Evolutionary conservation across 139 green algal genomes (phyloP).

Genomic region (Micractinium conductrix): DNA sequence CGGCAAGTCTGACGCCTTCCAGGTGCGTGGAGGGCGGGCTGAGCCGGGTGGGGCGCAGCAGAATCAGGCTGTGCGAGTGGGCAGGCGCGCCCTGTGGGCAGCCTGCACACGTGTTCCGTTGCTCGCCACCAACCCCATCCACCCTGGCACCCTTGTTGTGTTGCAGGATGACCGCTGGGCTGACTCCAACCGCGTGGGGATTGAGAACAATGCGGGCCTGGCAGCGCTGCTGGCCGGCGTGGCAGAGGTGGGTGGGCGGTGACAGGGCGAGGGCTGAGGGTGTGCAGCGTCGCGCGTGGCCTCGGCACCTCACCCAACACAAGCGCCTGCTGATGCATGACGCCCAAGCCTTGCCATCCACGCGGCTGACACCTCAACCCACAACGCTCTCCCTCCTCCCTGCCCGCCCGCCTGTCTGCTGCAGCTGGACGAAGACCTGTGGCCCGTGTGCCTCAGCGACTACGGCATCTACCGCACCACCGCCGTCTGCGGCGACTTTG

Average conservation of each 20-base stretch:
- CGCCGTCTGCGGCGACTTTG: conserved; percentile 44
- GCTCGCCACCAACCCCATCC: too few relatives aligned
- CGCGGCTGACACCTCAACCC: not conserved
- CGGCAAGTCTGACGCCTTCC: conserved; percentile 53
- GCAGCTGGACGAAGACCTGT: conserved; percentile 40
- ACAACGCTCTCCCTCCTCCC: not conserved
- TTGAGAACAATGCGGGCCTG: conserved; percentile 66
- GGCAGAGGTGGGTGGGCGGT: not conserved
- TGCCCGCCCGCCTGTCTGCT: not conserved
- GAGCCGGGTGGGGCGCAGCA: too few relatives aligned
- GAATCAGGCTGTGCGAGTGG: too few relatives aligned
- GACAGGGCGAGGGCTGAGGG: not conserved
- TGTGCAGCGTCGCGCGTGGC: not conserved
- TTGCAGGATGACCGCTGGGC: conserved; percentile 45
- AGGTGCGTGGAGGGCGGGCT: too few relatives aligned
- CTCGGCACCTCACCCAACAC: not conserved
- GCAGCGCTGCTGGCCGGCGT: conserved; percentile 26
- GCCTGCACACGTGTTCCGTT: too few relatives aligned
- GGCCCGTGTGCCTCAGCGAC: conserved; percentile 47
- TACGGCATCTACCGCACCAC: conserved; percentile 43
- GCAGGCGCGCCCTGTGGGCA: too few relatives aligned
- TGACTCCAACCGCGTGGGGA: conserved; percentile 44
- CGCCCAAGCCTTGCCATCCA: not conserved
- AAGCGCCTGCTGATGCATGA: not conserved
- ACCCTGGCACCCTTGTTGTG: too few relatives aligned